Conservation (phyloP, 164 flowering plant genomes). For the Buxus sempervirens region DNA sequence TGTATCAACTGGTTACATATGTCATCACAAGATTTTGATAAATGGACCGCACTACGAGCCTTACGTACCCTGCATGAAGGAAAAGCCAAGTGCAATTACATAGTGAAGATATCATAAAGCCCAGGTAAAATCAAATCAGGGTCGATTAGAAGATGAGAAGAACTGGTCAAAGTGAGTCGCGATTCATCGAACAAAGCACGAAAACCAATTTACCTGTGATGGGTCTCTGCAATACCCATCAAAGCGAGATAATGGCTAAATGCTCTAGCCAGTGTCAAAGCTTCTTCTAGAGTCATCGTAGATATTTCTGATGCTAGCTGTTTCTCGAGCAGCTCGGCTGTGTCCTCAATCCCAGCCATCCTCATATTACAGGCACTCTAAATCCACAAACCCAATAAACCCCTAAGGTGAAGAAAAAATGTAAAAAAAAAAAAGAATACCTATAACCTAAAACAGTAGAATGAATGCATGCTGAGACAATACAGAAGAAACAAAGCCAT, state of each 20-base stretch:
- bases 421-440: neutral
- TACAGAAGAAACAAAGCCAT: too few species aligned
- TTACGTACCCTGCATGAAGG: slow-evolving; percentile 55
- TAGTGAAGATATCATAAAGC: neutral
- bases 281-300: slow-evolving; percentile 77
- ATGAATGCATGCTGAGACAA: neutral
- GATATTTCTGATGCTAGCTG: slow-evolving; percentile 74
- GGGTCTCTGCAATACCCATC: slow-evolving; percentile 89
- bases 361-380: slow-evolving; percentile 84
- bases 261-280: slow-evolving; percentile 68
- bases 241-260: slow-evolving; percentile 81
- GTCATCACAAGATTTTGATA: slow-evolving; percentile 89
- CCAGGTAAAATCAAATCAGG: neutral
- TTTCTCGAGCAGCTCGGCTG: slow-evolving; percentile 75
- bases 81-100: neutral
- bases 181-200: too few species aligned
- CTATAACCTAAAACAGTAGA: slow-evolving; percentile 1
- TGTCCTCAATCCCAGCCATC: slow-evolving; percentile 64
- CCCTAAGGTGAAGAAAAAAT: neutral
- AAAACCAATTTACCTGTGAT: slow-evolving; percentile 57
- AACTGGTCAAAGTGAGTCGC: too few species aligned
- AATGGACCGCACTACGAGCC: slow-evolving; percentile 33
- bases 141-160: too few species aligned
- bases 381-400: slow-evolving; percentile 8
- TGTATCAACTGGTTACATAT: slow-evolving; percentile 66